phyloP scores from a whole-genome alignment of 2,329 filamentous ascomycete genomes.

The Penicillium sp. region DNA sequence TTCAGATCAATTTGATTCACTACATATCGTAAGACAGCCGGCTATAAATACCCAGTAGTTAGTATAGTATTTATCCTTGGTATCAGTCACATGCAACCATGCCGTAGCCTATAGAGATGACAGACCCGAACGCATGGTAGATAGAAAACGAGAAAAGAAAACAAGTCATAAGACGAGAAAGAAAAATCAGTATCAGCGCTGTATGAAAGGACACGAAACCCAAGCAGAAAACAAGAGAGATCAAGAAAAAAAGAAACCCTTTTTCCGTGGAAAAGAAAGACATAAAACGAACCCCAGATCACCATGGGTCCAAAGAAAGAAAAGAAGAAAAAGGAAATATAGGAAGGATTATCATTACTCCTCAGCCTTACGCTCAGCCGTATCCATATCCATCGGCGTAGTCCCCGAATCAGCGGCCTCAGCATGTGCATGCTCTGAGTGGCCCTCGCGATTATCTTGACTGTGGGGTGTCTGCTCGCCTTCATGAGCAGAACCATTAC shows the following conservation, averaged over 20 bases:
- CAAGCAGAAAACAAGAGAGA: not conserved
- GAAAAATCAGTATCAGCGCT: not conserved
- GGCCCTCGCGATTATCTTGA: slow-evolving; percentile 14
- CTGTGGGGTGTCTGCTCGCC: slow-evolving; percentile 22
- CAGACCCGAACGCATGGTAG: not conserved
- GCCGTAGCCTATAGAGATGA: not conserved
- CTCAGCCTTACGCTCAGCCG: slow-evolving; percentile 36
- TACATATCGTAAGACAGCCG: not conserved
- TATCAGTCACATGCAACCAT: not conserved
- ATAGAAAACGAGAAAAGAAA: not conserved
- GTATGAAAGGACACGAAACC: not conserved
- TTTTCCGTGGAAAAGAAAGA: slow-evolving; percentile 4
- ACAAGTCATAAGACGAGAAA: not conserved
- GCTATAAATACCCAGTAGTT: not conserved
- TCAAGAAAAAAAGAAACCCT: slow-evolving; percentile 3
- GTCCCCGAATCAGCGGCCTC: slow-evolving; percentile 26
- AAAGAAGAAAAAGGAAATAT: slow-evolving; percentile 3
- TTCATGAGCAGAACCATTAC: slow-evolving; percentile 28
- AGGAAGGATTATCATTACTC: slow-evolving; percentile 10
- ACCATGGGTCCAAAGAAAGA: slow-evolving; percentile 1
- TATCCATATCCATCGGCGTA: slow-evolving; percentile 42
- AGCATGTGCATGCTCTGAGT: slow-evolving; percentile 10
- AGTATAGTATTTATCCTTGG: not conserved
- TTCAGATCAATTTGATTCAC: not conserved
- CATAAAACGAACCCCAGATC: not conserved